Evolutionary conservation across 2,329 filamentous ascomycete species (phyloP).

Genomic region (Podosphaera aphanis): DNA sequence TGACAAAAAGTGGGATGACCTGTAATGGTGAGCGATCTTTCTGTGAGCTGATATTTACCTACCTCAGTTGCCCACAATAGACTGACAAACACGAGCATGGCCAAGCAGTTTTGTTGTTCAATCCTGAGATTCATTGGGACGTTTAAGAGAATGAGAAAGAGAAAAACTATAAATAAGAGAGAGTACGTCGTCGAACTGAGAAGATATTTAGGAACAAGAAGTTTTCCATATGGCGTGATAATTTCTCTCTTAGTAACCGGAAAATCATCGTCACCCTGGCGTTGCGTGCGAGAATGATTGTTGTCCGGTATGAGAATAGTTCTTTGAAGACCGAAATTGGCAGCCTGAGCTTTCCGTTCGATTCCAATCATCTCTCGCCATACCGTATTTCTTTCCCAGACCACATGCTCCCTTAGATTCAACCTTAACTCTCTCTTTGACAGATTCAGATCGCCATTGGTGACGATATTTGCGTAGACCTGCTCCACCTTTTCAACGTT

Average conservation of each 20-base stretch:
- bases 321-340: conserved; percentile 61
- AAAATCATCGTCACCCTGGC: conserved; percentile 64
- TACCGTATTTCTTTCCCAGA: conserved; percentile 96
- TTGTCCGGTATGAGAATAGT: conserved; percentile 57
- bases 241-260: conserved; percentile 39
- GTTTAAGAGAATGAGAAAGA: conserved; percentile 54
- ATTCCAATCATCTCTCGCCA: conserved; percentile 99
- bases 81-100: conserved; percentile 81
- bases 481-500: conserved; percentile 54
- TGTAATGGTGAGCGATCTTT: conserved; percentile 17
- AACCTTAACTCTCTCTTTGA: conserved; percentile 72
- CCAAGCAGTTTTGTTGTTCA: conserved; percentile 90
- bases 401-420: conserved; percentile 84
- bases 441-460: conserved; percentile 50
- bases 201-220: conserved; percentile 59
- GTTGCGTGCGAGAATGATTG: conserved; percentile 40
- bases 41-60: conserved; percentile 12
- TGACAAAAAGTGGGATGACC: conserved; percentile 93
- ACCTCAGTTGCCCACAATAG: conserved; percentile 92
- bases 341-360: conserved; percentile 82
- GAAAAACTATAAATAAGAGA: conserved; percentile 41
- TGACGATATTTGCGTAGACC: conserved; percentile 61
- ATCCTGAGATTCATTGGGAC: conserved; percentile 64
- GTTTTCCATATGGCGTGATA: conserved; percentile 54
- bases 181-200: conserved; percentile 62